A percentile compares a stretch with the other conserved stretches of the same genome.
These are phyloP conservation scores for Alnus rubra DNA, from an alignment of 306 rosid species.

Conservation along the genomic window DNA sequence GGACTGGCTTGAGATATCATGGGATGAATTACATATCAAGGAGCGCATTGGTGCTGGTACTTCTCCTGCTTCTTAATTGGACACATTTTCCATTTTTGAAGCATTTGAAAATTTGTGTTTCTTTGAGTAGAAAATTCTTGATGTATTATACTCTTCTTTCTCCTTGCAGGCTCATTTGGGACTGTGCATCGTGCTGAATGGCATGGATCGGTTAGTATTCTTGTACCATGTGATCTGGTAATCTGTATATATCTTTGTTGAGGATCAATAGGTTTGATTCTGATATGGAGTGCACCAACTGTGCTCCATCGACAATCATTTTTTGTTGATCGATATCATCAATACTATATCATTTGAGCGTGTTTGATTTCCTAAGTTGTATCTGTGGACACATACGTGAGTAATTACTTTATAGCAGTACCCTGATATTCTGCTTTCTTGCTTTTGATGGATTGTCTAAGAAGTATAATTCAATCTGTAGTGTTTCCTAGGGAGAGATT, in stretches of 20 bases:
- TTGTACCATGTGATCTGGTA: not conserved
- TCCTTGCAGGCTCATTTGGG: conserved; percentile 84
- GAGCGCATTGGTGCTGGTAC: conserved; percentile 98
- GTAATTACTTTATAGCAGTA: conserved; percentile 1
- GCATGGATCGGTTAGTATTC: conserved; percentile 88
- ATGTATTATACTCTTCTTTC: conserved; percentile 14
- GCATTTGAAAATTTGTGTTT: conserved; percentile 7
- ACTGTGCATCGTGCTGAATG: conserved; percentile 98
- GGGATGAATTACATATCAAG: conserved; percentile 85
- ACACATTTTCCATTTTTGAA: not conserved
- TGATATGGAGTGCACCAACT: not conserved
- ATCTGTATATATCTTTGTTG: not conserved
- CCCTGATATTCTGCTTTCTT: conserved; percentile 9
- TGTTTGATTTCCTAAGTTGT: conserved; percentile 1
- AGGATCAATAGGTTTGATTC: not conserved
- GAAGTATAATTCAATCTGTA: not conserved
- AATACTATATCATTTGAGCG: not conserved
- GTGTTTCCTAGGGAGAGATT: not conserved
- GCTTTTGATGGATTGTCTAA: not conserved
- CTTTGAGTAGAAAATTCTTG: conserved; percentile 9
- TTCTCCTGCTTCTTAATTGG: conserved; percentile 22
- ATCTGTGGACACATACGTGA: conserved; percentile 10
- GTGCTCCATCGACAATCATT: not conserved
- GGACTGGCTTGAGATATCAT: conserved; percentile 99
- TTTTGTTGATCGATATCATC: not conserved